Evolutionary conservation across 306 rosid species (phyloP), one percentile per base, ranked within the genome.

Genomic region (Quercus ilex): DNA sequence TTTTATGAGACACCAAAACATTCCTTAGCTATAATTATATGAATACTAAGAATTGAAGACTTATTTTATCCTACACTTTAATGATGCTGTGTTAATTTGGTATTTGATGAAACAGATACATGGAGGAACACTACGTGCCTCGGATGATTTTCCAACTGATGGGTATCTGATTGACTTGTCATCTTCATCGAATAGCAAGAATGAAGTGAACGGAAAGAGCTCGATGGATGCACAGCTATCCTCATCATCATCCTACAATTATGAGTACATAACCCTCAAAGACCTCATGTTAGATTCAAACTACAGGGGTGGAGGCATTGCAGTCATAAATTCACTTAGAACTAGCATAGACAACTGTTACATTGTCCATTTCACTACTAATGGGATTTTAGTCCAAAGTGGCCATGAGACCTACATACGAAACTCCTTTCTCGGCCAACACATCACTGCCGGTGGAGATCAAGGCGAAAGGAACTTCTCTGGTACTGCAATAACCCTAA

Each of bases 341-440:
- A 90, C 79, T 1, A 89, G 49, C 90, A 91, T 95, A 69, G 97
- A 91, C 85, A 95, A 95, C 9, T 95, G 98, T 77, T 95, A 91
- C 88, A 84, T 95, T 26, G 83, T 92, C 26, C 99, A 95, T 84
- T 95, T 95, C 90, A 80, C 91, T 55, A 87, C 97, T 55, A 84
- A 60, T 68, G 98, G 98, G 8, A 91, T 95, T 72, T 53, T 83
- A 13, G 97, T 93, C 69, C 85, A 76, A 41, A 71, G 89, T 46
- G 99, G 99, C 30, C 98, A 95, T 58, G 99, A 95, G 78, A 93
- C 99, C 74, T 89, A 83, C 89, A 95, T 95, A 70, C 80, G 95
- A 0, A 90, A 83, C 86, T 81, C 97, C 62, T 95, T 91, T 85
- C 89, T 95, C 20, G 99, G 99, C 43, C 99, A 93, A 28, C 98